Conservation (phyloP, 192 early-diverging fungal species). For the Pilobolus umbonatus region DNA sequence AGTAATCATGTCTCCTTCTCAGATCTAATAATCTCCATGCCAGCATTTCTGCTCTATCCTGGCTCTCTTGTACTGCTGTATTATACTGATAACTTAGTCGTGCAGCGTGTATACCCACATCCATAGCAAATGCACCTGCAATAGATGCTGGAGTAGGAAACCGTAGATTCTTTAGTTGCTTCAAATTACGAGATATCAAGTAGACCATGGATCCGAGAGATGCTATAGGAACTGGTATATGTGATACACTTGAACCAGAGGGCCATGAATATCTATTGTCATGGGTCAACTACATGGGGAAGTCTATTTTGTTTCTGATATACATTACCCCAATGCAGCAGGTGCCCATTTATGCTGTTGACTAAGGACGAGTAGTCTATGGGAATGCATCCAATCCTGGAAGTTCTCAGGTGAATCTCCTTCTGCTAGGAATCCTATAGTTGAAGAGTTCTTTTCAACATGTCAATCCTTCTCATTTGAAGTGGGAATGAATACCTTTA, state of each 20-base stretch:
- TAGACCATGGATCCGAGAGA: constrained; percentile 23
- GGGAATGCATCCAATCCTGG: constrained; percentile 35
- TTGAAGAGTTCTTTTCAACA: background rate
- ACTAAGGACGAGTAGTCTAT: constrained; percentile 24
- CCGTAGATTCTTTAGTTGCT: constrained; percentile 14
- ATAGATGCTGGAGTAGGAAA: constrained; percentile 25
- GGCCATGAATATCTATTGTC: constrained; percentile 29
- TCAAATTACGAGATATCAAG: constrained; percentile 9
- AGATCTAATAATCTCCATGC: constrained; percentile 24
- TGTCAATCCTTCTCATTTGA: background rate
- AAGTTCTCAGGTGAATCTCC: constrained; percentile 33
- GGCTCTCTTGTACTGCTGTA: constrained; percentile 20
- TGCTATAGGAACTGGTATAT: constrained; percentile 29
- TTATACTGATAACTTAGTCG: constrained; percentile 28
- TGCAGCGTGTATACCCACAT: constrained; percentile 24
- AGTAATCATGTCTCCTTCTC: constrained; percentile 20
- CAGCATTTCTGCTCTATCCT: constrained; percentile 28
- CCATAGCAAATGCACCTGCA: constrained; percentile 21
- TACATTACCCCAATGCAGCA: constrained; percentile 24
- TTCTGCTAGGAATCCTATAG: constrained; percentile 30
- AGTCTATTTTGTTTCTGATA: background rate
- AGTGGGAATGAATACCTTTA: constrained; percentile 24
- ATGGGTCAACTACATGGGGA: background rate
- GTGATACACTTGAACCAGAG: constrained; percentile 16
- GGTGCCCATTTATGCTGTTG: constrained; percentile 22